These are phyloP conservation scores for Lanmaoa pseudosensibilis DNA, from an alignment of 768 basidiomycete species.

Conservation along the genomic window DNA sequence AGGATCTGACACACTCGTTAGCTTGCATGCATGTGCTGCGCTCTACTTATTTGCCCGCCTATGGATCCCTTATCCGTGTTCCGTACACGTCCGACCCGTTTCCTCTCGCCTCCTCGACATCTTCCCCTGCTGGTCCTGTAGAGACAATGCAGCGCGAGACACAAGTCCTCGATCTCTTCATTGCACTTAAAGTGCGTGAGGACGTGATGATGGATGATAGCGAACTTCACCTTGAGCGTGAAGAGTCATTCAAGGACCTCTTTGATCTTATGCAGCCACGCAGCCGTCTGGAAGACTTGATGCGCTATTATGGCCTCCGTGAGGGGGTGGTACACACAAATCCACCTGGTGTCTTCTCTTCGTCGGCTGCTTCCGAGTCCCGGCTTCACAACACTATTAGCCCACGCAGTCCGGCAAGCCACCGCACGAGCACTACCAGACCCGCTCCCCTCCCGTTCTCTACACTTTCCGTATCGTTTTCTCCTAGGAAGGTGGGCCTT, in stretches of 20 bases:
- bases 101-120: conserved; percentile 44
- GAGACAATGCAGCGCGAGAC: conserved; percentile 70
- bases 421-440: not conserved
- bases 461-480: conserved; percentile 41
- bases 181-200: conserved; percentile 75
- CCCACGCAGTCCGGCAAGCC: conserved; percentile 5
- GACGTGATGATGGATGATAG: conserved; percentile 76
- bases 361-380: not conserved
- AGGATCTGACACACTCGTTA: conserved; percentile 21
- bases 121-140: conserved; percentile 29
- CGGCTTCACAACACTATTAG: not conserved
- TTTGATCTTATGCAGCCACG: conserved; percentile 78
- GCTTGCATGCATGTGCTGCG: conserved; percentile 83
- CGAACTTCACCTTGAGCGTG: conserved; percentile 71
- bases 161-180: conserved; percentile 71
- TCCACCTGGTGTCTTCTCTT: conserved; percentile 2
- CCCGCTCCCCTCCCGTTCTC: conserved; percentile 34
- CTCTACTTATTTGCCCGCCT: conserved; percentile 69
- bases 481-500: conserved; percentile 40
- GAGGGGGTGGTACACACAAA: conserved; percentile 35
- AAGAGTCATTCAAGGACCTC: conserved; percentile 75
- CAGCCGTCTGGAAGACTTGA: conserved; percentile 73
- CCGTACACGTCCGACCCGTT: conserved; percentile 83
- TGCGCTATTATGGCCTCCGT: conserved; percentile 44
- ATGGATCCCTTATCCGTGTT: conserved; percentile 56